Base-by-base conservation (phyloP, 2,329 filamentous ascomycete genomes). In the Diaporthe sp. region DNA sequence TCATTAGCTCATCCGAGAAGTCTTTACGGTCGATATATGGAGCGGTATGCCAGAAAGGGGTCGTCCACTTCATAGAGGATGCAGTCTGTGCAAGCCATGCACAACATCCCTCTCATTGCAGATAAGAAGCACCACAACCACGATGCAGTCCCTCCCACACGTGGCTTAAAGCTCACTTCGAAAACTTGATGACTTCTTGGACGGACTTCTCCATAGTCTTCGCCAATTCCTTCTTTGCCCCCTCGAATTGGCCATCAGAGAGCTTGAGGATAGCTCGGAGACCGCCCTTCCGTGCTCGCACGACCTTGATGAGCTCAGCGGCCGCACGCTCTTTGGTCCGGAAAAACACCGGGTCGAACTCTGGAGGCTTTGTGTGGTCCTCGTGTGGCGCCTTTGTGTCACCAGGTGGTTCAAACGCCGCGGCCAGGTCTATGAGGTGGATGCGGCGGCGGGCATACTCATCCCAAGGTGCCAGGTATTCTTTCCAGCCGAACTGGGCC, bases 241-340 rank as follows among this genome's bases (percentile, higher is more conserved):
- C 37, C n/a, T 61, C 58, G 37, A 61, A 61, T 42, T 42, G 58
- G 25, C 58, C 22, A 61, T 61, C 34, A 61, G 58, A 42, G 37
- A 61, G 58, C 37, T 61, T 61, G 22, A 61, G 58, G 20, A 42
- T 39, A 2, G 58, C 58, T 61, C 58, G 37, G 22, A 25, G 22
- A 39, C 58, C 58, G 4, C 58, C 58, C 22, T 61, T 61, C 8
- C 58, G 58, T 4, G 37, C 37, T 22, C 58, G 58, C 9, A 61
- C 2, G 34, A 44, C 13, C 5, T 28, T 61, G 37, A 42, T n/a
- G n/a, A 61, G 58, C 58, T 61, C 58, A 13, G 10, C 13, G 3
- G 58, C 58, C 37, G 37, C 34, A 17, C 1, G 12, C 13, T 42
- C 37, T 25, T 39, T 60, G 17, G n/a, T 2, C 22, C 57, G 1